phyloP scores from a whole-genome alignment of 108 stramenopile species.

The Tribonema minus region DNA sequence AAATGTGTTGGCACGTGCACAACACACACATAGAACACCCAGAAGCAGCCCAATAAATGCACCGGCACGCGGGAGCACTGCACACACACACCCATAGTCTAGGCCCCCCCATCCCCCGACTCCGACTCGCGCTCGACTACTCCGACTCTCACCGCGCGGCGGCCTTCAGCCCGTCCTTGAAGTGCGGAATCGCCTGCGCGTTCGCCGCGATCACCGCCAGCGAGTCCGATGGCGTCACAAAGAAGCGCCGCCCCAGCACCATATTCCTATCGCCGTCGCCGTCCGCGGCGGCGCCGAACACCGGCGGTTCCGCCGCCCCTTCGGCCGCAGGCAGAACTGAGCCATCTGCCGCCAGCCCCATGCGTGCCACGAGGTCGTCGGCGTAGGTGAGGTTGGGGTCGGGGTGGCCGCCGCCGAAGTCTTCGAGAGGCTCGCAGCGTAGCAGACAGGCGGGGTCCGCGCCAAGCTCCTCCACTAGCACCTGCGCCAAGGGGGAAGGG shows the following conservation, averaged over 20 bases:
- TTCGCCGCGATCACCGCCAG: conserved; percentile 48
- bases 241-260: conserved; percentile 43
- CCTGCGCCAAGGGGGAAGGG: neutral
- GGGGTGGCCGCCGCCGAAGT: conserved; percentile 43
- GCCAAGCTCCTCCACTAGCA: conserved; percentile 9
- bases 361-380: conserved; percentile 21
- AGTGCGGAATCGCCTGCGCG: conserved; percentile 33
- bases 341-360: conserved; percentile 30
- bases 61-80: no score
- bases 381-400: conserved; percentile 49
- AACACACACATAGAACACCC: no score
- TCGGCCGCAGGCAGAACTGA: neutral
- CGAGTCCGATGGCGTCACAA: conserved; percentile 45
- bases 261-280: conserved; percentile 50
- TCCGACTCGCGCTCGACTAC: no score
- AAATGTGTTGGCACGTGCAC: no score
- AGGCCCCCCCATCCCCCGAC: no score
- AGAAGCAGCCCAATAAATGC: no score
- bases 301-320: conserved; percentile 2
- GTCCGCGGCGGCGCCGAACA: conserved; percentile 43
- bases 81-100: no score
- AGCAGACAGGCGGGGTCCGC: neutral
- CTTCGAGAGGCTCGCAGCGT: conserved; percentile 17
- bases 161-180: conserved; percentile 31
- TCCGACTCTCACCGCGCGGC: conserved; percentile 35